Evolutionary conservation across 768 basidiomycete species (phyloP).

Genomic region (Fistulinella prunicolor): DNA sequence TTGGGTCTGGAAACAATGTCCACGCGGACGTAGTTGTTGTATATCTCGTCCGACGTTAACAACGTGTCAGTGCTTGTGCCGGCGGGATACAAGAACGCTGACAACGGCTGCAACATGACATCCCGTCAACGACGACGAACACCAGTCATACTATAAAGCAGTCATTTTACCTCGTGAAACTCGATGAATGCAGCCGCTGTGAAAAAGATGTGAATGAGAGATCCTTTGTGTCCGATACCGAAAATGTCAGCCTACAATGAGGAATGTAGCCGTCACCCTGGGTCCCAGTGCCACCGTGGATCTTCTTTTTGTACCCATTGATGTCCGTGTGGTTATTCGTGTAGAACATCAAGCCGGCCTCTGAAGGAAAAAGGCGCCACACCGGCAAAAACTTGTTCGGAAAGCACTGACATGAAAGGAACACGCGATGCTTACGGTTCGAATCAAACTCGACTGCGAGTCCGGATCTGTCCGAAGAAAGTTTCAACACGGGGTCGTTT

Average conservation of each 20-base stretch:
- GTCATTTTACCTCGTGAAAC: conserved; percentile 54
- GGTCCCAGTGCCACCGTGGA: conserved; percentile 70
- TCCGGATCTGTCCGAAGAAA: conserved; percentile 57
- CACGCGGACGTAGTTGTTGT: conserved; percentile 66
- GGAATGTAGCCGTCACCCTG: conserved; percentile 57
- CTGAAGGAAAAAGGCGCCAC: conserved; percentile 34
- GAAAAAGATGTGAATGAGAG: not conserved
- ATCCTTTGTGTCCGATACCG: not conserved
- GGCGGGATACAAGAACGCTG: conserved; percentile 63
- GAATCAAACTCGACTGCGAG: conserved; percentile 59
- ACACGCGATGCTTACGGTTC: conserved; percentile 52
- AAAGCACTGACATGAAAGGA: not conserved
- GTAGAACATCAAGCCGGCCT: conserved; percentile 76
- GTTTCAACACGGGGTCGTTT: conserved; percentile 46
- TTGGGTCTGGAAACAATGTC: conserved; percentile 40
- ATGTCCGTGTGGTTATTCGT: conserved; percentile 53
- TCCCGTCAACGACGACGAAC: not conserved
- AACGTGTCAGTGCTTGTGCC: conserved; percentile 58
- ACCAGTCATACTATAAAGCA: not conserved
- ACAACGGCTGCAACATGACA: conserved; percentile 42
- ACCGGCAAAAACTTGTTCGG: too few relatives aligned
- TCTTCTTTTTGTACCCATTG: conserved; percentile 58
- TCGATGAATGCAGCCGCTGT: conserved; percentile 64
- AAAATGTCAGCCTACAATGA: conserved; percentile 42
- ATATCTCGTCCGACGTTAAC: conserved; percentile 66